Base-by-base conservation (phyloP, 1,139 yeast species). In the Pichia sp. region DNA sequence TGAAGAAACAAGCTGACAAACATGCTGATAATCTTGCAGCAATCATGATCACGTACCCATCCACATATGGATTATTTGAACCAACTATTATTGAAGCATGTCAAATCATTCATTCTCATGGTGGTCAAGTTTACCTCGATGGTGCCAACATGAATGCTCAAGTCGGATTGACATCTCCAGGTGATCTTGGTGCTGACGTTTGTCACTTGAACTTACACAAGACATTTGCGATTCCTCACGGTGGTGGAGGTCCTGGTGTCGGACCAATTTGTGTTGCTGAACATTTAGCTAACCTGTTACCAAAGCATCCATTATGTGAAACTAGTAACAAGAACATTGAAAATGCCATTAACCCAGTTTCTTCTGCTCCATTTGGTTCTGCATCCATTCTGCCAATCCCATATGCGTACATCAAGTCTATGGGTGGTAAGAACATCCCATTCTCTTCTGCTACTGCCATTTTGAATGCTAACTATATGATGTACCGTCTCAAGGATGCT, bases 81-180 rank as follows among this genome's bases (percentile, higher is more conserved):
- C 96, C 96, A 15, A 87, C 91, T 41, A 83, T 91, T 41, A 80
- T 75, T 58, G 67, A 69, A 36, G 96, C 96, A 23, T 83, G 87
- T 52, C 85, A 84, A 20, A 69, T 79, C 42, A 87, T 91, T 26
- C 98, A 91, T 61, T 55, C 63, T 26, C 60, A 77, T 51, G 98
- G 98, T 40, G 98, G 97, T 25, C 94, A 88, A 60, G 97, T 91
- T 22, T 91, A 91, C 64, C 70, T 91, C 64, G 98, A 91, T 62
- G 98, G 98, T 58, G 98, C 98, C 43, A 91, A 91, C 63, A 91
- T 91, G 98, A 91, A 91, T 59, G 98, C 98, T 1, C 98, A 91
- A 63, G 95, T 91, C 37, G 98, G 98, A 20, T 70, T 91, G 45
- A 91, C 97, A 0, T 84, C 95, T 11, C 98, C 98, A 13, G 98